Base-by-base conservation (phyloP, 805 yeast species). In the Metschnikowia koreensis region DNA sequence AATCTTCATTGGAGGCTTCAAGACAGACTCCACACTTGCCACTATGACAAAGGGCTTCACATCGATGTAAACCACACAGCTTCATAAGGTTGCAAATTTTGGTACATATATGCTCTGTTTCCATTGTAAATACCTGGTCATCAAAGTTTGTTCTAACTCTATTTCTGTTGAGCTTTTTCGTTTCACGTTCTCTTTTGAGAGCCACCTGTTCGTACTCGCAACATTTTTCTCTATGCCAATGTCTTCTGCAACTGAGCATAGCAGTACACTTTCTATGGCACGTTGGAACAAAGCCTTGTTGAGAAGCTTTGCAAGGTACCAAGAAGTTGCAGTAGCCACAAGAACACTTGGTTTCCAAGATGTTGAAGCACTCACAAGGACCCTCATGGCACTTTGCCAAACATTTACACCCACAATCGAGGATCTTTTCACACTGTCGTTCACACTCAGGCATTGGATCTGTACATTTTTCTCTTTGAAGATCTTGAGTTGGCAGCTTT, bases 381-480 rank as follows among this genome's bases (percentile, higher is more conserved):
- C 96, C 97, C 12, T 75, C 78, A 66, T 91, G 97, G 67, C 97
- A 91, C 28, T 71, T 71, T 66, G 81, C 75, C 51, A 76, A 73
- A 67, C 97, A 91, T 15, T 55, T 62, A 58, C 82, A 93, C 1
- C 97, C 96, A 72, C 97, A 91, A 0, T 75, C 66, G 38, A 89
- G 66, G 7, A 51, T 47, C 65, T 86, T 87, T 5, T 77, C 84
- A 67, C 97, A 91, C 0, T 68, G 67, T 3, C 74, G 61, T 7
- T 76, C 83, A 70, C 97, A 91, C 9, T 84, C 81, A 4, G 96
- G 94, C 37, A 90, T 76, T 1, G 90, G 86, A 56, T 89, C 96
- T 1, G 86, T 74, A 68, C 97, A 91, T 31, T 75, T 68, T 0
- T 58, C 59, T 56, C 97, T 77, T 11, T 69, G 66, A 12, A 79